Base-by-base conservation (phyloP, 2,329 filamentous ascomycete species). In the Stachybotrys chartarum region DNA sequence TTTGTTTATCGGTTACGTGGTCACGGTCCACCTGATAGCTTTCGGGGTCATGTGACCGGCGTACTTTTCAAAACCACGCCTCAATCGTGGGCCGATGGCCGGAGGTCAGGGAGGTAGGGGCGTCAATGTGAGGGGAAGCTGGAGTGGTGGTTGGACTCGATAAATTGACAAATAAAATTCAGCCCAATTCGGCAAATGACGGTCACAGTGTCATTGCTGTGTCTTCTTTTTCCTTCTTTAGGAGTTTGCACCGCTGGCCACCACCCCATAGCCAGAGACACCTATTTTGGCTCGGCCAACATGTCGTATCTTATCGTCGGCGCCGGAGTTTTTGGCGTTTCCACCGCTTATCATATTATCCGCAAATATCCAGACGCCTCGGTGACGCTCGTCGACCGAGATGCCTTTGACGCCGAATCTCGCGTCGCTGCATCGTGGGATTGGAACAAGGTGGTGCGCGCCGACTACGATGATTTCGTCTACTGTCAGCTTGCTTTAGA, bases 361-460 rank as follows among this genome's bases (percentile, higher is more conserved):
- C 72, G 74, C 54, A 73, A 72, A 55, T 75, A 80, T 61, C 75
- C 78, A 17, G 63, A 75, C 39, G 77, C 78, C 1, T 70, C 70
- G 2, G 72, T 87, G 54, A 83, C 77, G 1, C 67, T 87, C 2
- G 71, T 87, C 30, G 84, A 87, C 69, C 78, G 81, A 14, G 74
- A 79, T 56, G 72, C 76, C 3, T 76, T 71, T 50, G 77, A 81
- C 30, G 78, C 78, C 1, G 70, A 74, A 0, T 69, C 64, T 53
- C 71, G 73, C 3, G 71, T 77, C 30, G 85, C 84, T 35, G 86
- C 86, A 0, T 88, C 86, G 0, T 86, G 83, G 75, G 86, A 90
- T 70, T 84, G 85, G 79, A 89, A 87, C 73, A 89, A 88, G 68
- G 84, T 87, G 31, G 78, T 89, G 16, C 83, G 86, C 55, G 83